Percentiles rank a stretch among this genome's conserved stretches.
phyloP scores from a whole-genome alignment of 257 asterid genomes.

The Solanum virginianum region DNA sequence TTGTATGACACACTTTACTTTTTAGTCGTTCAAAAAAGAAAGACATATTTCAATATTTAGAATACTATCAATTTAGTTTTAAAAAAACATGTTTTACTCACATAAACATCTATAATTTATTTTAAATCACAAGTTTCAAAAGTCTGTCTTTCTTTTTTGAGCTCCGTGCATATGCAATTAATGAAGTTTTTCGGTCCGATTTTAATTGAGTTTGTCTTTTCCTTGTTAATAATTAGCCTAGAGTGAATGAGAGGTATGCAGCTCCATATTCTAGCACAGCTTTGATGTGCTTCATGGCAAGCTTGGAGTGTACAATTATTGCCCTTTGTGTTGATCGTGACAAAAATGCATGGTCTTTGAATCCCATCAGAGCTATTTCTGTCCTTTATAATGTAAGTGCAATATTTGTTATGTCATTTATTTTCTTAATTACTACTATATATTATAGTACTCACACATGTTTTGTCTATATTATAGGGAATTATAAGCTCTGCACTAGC shows the following conservation, averaged over 20 bases:
- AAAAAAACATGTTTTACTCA: no score
- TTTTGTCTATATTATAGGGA: conserved; percentile 27
- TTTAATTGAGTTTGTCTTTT: neutral
- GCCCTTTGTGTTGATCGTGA: conserved; percentile 38
- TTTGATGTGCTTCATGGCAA: conserved; percentile 60
- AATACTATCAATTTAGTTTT: no score
- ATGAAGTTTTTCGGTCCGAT: neutral
- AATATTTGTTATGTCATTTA: neutral
- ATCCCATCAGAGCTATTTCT: conserved; percentile 50
- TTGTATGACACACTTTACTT: no score
- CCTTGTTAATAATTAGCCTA: conserved; percentile 20
- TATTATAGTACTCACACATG: neutral
- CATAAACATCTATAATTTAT: no score
- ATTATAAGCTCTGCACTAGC: conserved; percentile 58
- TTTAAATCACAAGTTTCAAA: no score
- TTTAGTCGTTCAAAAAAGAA: no score
- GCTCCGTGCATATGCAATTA: no score
- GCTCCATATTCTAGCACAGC: conserved; percentile 84
- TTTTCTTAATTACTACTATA: neutral
- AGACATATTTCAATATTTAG: no score
- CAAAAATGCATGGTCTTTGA: conserved; percentile 56
- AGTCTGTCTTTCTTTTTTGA: no score
- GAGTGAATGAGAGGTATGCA: conserved; percentile 32
- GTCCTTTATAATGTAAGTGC: conserved; percentile 41
- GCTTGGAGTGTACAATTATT: conserved; percentile 48